Conservation (phyloP, 805 yeast genomes). For the Candida takata region DNA sequence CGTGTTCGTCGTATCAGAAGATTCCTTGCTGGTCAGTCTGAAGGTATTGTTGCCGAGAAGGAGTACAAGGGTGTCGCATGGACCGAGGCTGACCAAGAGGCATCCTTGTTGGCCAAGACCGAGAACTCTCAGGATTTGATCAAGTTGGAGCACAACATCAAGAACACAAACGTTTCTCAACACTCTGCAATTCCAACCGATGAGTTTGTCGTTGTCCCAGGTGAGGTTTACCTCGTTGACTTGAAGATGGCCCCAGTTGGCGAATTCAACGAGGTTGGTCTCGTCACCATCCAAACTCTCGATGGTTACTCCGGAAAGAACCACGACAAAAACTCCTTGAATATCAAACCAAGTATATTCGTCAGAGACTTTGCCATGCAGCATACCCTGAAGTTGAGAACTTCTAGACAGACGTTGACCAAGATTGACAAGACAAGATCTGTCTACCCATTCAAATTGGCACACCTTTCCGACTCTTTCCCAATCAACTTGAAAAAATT, state of each 20-base stretch:
- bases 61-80: conserved; percentile 90
- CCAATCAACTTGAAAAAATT: conserved; percentile 43
- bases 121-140: conserved; percentile 34
- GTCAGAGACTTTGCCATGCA: conserved; percentile 82
- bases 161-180: conserved; percentile 29
- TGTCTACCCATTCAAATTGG: conserved; percentile 87
- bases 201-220: conserved; percentile 64
- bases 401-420: conserved; percentile 64
- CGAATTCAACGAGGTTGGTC: conserved; percentile 50
- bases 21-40: conserved; percentile 93
- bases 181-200: conserved; percentile 67
- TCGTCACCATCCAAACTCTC: conserved; percentile 59
- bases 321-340: conserved; percentile 42
- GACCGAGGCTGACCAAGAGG: conserved; percentile 79
- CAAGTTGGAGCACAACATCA: conserved; percentile 30
- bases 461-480: conserved; percentile 58
- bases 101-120: conserved; percentile 40
- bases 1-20: conserved; percentile 87
- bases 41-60: conserved; percentile 83
- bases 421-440: conserved; percentile 68
- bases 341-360: conserved; percentile 62
- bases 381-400: conserved; percentile 67
- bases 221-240: conserved; percentile 85
- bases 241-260: conserved; percentile 67
- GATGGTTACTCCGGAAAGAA: conserved; percentile 61